These are phyloP conservation scores for Venustampulla echinocandica DNA, from an alignment of 495 filamentous ascomycete species.

Conservation along the genomic window DNA sequence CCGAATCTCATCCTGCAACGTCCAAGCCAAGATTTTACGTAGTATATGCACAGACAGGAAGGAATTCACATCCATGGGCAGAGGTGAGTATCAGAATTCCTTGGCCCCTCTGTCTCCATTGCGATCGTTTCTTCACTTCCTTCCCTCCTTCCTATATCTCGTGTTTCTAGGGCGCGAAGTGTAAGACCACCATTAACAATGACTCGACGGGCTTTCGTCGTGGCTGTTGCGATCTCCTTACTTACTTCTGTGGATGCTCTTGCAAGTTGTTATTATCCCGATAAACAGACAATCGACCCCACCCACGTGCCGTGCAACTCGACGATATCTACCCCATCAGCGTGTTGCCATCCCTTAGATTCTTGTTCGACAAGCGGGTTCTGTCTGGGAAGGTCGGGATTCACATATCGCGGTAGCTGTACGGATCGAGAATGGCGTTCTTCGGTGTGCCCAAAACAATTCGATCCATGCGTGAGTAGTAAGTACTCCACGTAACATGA, in stretches of 20 bases:
- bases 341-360: slow-evolving; percentile 8
- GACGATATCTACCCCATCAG: background rate
- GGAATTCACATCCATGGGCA: no score
- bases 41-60: no score
- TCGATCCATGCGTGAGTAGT: background rate
- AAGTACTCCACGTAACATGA: background rate
- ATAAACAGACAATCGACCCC: background rate
- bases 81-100: no score
- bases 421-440: slow-evolving; percentile 4
- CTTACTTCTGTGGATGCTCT: background rate
- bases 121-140: no score
- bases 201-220: no score
- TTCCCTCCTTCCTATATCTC: no score
- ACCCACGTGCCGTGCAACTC: slow-evolving; percentile 7
- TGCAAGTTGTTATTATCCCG: slow-evolving; percentile 8
- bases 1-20: no score
- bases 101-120: no score
- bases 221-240: no score
- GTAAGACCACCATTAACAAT: no score
- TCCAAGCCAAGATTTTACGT: no score
- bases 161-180: no score
- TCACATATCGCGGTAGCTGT: slow-evolving; percentile 7
- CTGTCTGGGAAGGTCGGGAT: slow-evolving; percentile 7
- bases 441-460: slow-evolving; percentile 2
- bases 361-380: slow-evolving; percentile 2